Evolutionary conservation across 2,329 filamentous ascomycete species (phyloP), one percentile per base, ranked within the genome.

Genomic region (Paramyrothecium sp.): DNA sequence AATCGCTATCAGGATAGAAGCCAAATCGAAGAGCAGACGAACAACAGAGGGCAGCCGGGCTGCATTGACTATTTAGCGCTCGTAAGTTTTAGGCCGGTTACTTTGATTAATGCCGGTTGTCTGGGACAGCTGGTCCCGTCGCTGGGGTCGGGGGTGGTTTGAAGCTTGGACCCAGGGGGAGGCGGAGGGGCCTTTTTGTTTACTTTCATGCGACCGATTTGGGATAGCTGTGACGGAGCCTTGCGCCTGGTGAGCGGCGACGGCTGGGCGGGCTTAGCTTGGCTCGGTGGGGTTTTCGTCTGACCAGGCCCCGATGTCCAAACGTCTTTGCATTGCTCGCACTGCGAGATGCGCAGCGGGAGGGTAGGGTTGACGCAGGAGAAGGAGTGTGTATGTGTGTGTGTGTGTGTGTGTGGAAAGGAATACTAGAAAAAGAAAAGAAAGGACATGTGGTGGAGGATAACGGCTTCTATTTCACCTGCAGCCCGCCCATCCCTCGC

Each of bases 121-220:
- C 70, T 67, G 70, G 72, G 72, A 68, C 67, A 73, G 69, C 68
- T 59, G 62, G 63, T 60, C 63, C 54, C 30, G 57, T 30, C 26
- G 26, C 26, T 30, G 26, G 26, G 26, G 26, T 30, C 26, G 26
- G 26, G 26, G 26, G 58, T 57, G 61, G 59, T 55, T 56, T 61
- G 57, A 60, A 68, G 69, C 68, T 71, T 66, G 68, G 70, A 59
- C 66, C 71, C 65, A 22, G 23, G 56, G 73, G 26, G 26, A 30
- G 49, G 49, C n/a, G 22, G 33, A 51, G 49, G n/a, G 30, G 51
- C 23, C 5, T 33, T 20, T 53, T 53, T 53, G 51, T 53, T 53
- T 53, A 53, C 51, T 19, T 53, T 53, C 72, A 67, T 44, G 38
- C 38, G 38, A 67, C 72, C 73, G 66, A 62, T 69, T 71, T 70